Evolutionary conservation across 1,284 basidiomycete species (phyloP).

Genomic region (Austroboletus novae-zelandiae): DNA sequence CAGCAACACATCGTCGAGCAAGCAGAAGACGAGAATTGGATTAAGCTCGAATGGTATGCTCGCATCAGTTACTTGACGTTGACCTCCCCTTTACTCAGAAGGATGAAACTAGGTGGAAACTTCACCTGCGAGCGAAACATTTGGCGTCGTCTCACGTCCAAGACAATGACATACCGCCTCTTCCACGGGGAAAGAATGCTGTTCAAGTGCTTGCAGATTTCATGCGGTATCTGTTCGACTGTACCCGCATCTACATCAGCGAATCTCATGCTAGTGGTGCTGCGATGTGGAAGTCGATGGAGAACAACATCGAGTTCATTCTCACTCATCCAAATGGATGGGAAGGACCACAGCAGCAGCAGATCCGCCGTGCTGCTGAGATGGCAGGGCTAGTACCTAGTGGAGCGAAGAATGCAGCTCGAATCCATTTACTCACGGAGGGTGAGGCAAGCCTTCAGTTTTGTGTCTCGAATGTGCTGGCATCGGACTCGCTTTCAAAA

Average conservation of each 20-base stretch:
- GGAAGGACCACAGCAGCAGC: constrained; percentile 41
- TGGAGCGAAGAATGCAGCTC: constrained; percentile 22
- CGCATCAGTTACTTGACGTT: neutral
- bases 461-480: constrained; percentile 38
- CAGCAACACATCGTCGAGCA: constrained; percentile 37
- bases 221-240: constrained; percentile 45
- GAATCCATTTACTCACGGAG: constrained; percentile 43
- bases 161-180: constrained; percentile 37
- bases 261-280: constrained; percentile 45
- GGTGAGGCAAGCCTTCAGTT: constrained; percentile 50
- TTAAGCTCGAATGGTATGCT: constrained; percentile 48
- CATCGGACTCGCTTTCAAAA: constrained; percentile 23
- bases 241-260: constrained; percentile 44
- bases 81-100: neutral
- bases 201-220: constrained; percentile 57
- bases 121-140: constrained; percentile 45
- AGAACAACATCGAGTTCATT: constrained; percentile 34
- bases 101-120: constrained; percentile 48
- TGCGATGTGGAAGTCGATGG: constrained; percentile 35
- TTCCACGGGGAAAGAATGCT: constrained; percentile 45
- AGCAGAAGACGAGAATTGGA: no score
- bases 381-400: constrained; percentile 28
- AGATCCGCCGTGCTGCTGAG: constrained; percentile 31
- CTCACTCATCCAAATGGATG: constrained; percentile 46
- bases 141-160: constrained; percentile 25